Evolutionary conservation across 345 rosid genomes (phyloP).

Genomic region (Aethionema arabicum): DNA sequence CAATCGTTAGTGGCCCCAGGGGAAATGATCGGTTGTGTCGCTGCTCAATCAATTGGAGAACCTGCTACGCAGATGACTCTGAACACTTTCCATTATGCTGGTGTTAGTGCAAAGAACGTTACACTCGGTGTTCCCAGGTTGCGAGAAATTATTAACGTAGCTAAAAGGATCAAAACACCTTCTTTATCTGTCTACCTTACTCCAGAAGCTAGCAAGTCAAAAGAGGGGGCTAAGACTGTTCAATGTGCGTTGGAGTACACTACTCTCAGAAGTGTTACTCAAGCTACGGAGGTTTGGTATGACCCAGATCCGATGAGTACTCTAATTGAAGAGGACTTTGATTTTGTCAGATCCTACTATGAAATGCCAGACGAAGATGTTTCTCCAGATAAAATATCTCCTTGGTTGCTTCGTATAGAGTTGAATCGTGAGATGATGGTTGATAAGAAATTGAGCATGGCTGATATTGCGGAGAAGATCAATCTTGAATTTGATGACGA

Average conservation of each 20-base stretch:
- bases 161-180: conserved; percentile 94
- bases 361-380: conserved; percentile 99
- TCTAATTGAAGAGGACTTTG: conserved; percentile 83
- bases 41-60: conserved; percentile 99
- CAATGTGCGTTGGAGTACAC: conserved; percentile 98
- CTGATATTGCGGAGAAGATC: conserved; percentile 93
- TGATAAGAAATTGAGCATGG: conserved; percentile 96
- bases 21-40: conserved; percentile 99
- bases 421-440: conserved; percentile 99
- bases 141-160: conserved; percentile 93
- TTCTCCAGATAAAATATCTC: conserved; percentile 89
- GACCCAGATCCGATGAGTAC: conserved; percentile 97
- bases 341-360: conserved; percentile 90
- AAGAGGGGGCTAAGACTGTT: conserved; percentile 91
- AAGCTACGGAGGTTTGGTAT: conserved; percentile 98
- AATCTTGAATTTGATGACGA: conserved; percentile 89
- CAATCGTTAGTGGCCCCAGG: conserved; percentile 96
- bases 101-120: conserved; percentile 99
- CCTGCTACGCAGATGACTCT: conserved; percentile 99
- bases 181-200: conserved; percentile 79
- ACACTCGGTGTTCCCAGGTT: conserved; percentile 97
- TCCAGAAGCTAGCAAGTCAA: conserved; percentile 73
- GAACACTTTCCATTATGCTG: conserved; percentile 97
- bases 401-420: conserved; percentile 96
- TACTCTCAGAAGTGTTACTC: conserved; percentile 91